Evolutionary conservation across 1,284 basidiomycete genomes (phyloP), one percentile per base, ranked within the genome.

Genomic region (Schizopora paradoxa): DNA sequence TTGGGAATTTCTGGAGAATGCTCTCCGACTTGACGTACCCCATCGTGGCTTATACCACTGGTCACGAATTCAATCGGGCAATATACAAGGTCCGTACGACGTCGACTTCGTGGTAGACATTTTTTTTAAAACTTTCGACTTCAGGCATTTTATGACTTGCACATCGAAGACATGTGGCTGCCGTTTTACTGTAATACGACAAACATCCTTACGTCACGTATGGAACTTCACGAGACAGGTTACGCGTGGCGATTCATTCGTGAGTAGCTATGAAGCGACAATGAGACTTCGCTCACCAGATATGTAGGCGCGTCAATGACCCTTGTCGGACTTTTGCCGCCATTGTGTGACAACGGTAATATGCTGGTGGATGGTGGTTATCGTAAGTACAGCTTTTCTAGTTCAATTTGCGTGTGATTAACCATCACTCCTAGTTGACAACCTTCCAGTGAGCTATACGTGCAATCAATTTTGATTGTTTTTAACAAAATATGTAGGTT

Each of bases 81-180:
- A 78, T 91, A 45, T 91, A 88, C 66, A 90, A 91, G 71, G 84
- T 79, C 58, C 51, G 51, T 44, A 41, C 16, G 18, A 16, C n/a
- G 28, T 18, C 34, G 22, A 45, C 26, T 7, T 19, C n/a, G 43
- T 14, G 21, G 26, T 28, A 14, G 22, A 8, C 14, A 11, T 25
- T 16, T 21, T 41, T 34, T 48, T 26, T 45, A 48, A 23, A 48
- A 43, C 47, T 25, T 35, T 45, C 42, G 36, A 25, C n/a, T 43
- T 7, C 48, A 83, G 79, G 77, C 83, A 2, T 95, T 97, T 61
- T 94, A 92, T 59, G 90, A 92, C 60, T 81, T 92, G 34, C 91
- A 96, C 63, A 97, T 99, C 45, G 94, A 98, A 67, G 92, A 96
- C 66, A 95, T 96, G 86, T 99, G 95, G 96, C 74, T 99, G 3